Evolutionary conservation across 2,329 filamentous ascomycete species (phyloP).

Genomic region (Alternaria conjuncta): DNA sequence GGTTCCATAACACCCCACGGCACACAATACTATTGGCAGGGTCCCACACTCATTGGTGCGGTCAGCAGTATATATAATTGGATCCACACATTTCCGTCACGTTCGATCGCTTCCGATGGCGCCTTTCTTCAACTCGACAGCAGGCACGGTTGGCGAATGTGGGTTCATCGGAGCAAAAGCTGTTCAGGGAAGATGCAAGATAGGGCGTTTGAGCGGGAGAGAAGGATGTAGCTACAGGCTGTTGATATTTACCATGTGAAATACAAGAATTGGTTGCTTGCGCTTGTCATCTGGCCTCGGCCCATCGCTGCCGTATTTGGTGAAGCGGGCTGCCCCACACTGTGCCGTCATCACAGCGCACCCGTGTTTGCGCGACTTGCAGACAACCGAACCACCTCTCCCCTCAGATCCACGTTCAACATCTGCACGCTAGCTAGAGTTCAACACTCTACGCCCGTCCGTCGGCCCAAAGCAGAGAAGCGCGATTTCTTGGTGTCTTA

Average conservation of each 20-base stretch:
- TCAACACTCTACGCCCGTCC: slow-evolving; percentile 43
- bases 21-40: neutral
- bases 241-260: neutral
- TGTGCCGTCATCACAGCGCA: slow-evolving; percentile 10
- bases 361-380: slow-evolving; percentile 6
- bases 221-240: neutral
- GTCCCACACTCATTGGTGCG: slow-evolving; percentile 4
- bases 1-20: neutral
- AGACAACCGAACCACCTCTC: slow-evolving; percentile 7
- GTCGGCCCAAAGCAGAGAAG: neutral
- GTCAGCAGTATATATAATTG: neutral
- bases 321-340: slow-evolving; percentile 12
- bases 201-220: neutral
- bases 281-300: slow-evolving; percentile 5
- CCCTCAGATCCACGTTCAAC: slow-evolving; percentile 23
- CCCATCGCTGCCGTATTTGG: slow-evolving; percentile 8
- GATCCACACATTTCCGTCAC: slow-evolving; percentile 2
- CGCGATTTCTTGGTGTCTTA: neutral
- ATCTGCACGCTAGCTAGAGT: slow-evolving; percentile 38
- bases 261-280: neutral
- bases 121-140: neutral
- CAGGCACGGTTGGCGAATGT: neutral
- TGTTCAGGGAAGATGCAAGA: neutral
- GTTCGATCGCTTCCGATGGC: slow-evolving; percentile 1
- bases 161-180: neutral